Base-by-base conservation (phyloP, 345 rosid species). In the Citrus hindsii region DNA sequence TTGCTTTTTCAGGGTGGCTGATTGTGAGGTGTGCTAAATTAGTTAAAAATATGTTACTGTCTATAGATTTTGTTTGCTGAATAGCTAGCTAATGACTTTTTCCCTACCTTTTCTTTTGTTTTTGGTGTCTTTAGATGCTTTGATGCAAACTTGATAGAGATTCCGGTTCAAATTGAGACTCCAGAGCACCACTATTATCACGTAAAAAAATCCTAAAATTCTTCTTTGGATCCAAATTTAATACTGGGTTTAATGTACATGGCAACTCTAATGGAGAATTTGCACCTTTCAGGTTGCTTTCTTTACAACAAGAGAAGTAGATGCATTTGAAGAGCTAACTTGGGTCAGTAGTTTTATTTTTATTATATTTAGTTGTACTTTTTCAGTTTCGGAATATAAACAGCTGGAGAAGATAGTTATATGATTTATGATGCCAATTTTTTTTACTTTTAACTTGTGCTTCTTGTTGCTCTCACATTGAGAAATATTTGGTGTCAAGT, bases 61-160 rank as follows among this genome's bases (percentile, higher is more conserved):
- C 40, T 60, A 58, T 74, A 37, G 4, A 4, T 73, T 61, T 27
- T 8, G 5, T 48, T 55, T 32, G 10, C 21, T 8, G 60, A 63
- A 38, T 27, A 5, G 66, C 9, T 58, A 19, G 70, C 56, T 71
- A n/a, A 24, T 68, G 7, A 48, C 24, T 21, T 19, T 56, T 53
- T 74, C 76, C 19, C 19, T 19, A 12, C 27, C 8, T 6, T 53
- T 19, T 53, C 21, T 46, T 30, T 4, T 24, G 25, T 37, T 60
- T 75, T 56, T 46, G 58, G 48, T 77, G 66, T 65, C 68, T 75
- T 59, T 87, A 93, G 98, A 82, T 95, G 99, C 77, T 67, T 59
- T 37, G 96, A 95, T 85, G 92, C 92, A 56, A 95, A 92, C 85
- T 80, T 95, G 88, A 88, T 93, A 63, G 99, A 95, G 79, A 89